Base-by-base conservation (phyloP, 2,329 filamentous ascomycete genomes). In the Fulvia fulva region DNA sequence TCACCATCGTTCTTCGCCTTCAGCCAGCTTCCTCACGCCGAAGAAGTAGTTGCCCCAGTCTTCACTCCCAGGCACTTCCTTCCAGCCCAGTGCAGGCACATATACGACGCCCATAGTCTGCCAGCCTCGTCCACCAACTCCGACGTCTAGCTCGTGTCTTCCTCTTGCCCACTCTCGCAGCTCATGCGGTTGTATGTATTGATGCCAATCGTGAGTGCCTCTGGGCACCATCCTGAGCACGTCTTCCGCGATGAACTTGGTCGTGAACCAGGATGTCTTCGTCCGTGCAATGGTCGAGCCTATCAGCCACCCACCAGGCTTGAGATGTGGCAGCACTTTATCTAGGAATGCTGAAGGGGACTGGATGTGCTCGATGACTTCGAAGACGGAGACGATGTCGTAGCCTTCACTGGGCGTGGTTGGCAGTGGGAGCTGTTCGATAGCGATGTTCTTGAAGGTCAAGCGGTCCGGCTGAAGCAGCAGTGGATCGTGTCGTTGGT, bases 31-130 rank as follows among this genome's bases (percentile, higher is more conserved):
- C 75, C 87, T 84, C 45, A 96, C 86, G 8, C 84, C 94, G 73
- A 97, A 96, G 75, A 99, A 97, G 77, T 97, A 99, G 74, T 99
- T 99, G 9, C 93, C 93, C 70, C 90, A 85, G 70, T 84, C 85
- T 77, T 97, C 93, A 68, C 91, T 89, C 2, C 90, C 89, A 23
- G 76, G 74, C 4, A 97, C 86, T 73, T 90, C 84, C 76, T 83
- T 91, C 94, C 94, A 97, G 2, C 94, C 94, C 46, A 96, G 57
- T 0, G 90, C 91, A 0, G 94, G 94, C 55, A 97, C 82, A 78
- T 96, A 99, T 50, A 96, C 81, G 8, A 96, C 90, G 0, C 94
- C 94, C 81, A 89, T 86, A 62, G 87, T 82, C 68, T 78, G 77
- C 87, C 87, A 93, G 1, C 76, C 80, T 78, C 88, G 83, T 63